Base-by-base conservation (phyloP, 2,329 filamentous ascomycete species). In the Colletotrichum somersetense region DNA sequence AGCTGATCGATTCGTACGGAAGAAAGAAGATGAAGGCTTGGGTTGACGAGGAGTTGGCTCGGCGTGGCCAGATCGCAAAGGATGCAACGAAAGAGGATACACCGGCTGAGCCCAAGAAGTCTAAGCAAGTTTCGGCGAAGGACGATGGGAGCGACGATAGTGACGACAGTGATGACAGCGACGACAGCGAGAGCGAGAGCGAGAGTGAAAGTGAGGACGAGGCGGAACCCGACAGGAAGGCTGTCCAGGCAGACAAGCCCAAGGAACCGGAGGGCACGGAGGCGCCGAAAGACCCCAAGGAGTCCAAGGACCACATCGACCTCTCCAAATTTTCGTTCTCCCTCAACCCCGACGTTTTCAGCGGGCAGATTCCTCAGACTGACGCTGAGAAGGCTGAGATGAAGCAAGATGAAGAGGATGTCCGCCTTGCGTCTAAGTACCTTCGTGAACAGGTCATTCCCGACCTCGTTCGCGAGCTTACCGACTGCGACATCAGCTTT, bases 281-380 rank as follows among this genome's bases (percentile, higher is more conserved):
- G 52, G 33, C 52, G 26, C 23, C 14, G 46, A 48, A 64, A 46
- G 66, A 69, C 23, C 23, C 66, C 44, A 62, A 64, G 23, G 69
- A 72, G 44, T 69, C 59, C 30, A 88, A 90, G 77, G 91, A 93
- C 74, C 90, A 91, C 67, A 92, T 97, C 48, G 95, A 98, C 77
- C 91, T 97, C 71, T 93, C 94, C 55, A 90, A 92, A 77, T 99
- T 98, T 86, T 88, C 91, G 58, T 95, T 98, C 77, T 87, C 94
- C 8, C 89, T 99, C 64, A 99, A 99, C 84, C 95, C 96, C 6
- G 96, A 99, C 81, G 94, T 94, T 42, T 98, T 96, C 87, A 97
- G 94, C 78, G 96, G 95, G 64, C 96, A 98, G 82, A 86, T 90
- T 65, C 95, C 96, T 48, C 94, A 97, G 82, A 96, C 93, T 0